Evolutionary conservation across 371 early-diverging fungal species (phyloP).

Genomic region (Neoconidiobolus thromboides): DNA sequence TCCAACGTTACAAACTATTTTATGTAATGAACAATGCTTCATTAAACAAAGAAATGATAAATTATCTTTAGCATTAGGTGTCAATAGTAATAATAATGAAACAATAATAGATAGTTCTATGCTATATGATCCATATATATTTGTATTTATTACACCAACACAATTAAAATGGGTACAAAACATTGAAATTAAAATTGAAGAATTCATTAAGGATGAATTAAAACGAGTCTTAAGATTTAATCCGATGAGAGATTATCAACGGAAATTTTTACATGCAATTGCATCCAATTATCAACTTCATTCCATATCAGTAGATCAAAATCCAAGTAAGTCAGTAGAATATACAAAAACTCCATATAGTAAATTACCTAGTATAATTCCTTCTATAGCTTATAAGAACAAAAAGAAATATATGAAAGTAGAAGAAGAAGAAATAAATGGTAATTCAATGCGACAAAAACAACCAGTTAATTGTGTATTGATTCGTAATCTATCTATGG

Average conservation of each 20-base stretch:
- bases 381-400: background rate
- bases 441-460: background rate
- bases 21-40: constrained; percentile 50
- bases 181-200: constrained; percentile 32
- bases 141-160: background rate
- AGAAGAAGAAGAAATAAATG: background rate
- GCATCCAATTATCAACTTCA: background rate
- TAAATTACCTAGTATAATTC: background rate
- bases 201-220: constrained; percentile 29
- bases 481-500: background rate
- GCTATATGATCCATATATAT: constrained; percentile 6
- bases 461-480: background rate
- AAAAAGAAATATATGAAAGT: background rate
- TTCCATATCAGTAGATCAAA: background rate
- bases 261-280: constrained; percentile 22
- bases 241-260: constrained; percentile 41
- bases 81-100: background rate
- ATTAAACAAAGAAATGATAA: constrained; percentile 49
- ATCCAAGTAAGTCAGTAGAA: background rate
- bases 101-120: constrained; percentile 4
- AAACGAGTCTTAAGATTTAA: constrained; percentile 30
- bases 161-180: constrained; percentile 28
- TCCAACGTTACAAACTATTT: constrained; percentile 9
- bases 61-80: constrained; percentile 36
- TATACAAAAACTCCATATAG: constrained; percentile 1